Evolutionary conservation across 192 early-diverging fungal genomes (phyloP).

Genomic region (Linnemannia zychae): DNA sequence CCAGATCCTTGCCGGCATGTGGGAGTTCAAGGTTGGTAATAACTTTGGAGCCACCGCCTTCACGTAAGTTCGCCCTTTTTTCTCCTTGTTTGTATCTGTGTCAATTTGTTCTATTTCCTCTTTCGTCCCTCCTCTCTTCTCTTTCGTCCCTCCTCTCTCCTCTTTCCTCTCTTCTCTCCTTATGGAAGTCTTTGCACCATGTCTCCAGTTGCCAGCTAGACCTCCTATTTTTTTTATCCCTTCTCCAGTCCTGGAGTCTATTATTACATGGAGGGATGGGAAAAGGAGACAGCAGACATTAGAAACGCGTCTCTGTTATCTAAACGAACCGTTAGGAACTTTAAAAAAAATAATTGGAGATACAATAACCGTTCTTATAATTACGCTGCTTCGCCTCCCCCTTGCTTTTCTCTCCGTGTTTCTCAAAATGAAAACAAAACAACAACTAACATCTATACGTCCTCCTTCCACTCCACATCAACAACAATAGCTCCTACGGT

Average conservation of each 20-base stretch:
- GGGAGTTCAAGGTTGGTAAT: constrained; percentile 84
- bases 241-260: background rate
- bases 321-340: background rate
- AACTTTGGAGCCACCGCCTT: constrained; percentile 89
- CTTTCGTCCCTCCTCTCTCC: no score
- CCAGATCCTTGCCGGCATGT: constrained; percentile 87
- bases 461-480: constrained; percentile 16
- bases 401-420: background rate
- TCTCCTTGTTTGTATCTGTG: background rate
- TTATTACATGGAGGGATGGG: background rate
- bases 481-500: constrained; percentile 43
- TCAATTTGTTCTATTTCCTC: constrained; percentile 4
- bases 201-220: no score
- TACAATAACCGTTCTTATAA: background rate
- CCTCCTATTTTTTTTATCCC: background rate
- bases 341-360: background rate
- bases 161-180: no score
- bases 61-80: constrained; percentile 48
- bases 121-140: no score
- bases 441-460: background rate
- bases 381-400: background rate
- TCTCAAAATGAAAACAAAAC: background rate
- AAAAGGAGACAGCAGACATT: background rate
- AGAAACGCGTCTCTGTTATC: background rate
- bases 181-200: no score